phyloP scores from a whole-genome alignment of 805 yeast genomes.

The Candida rishiriensis region DNA sequence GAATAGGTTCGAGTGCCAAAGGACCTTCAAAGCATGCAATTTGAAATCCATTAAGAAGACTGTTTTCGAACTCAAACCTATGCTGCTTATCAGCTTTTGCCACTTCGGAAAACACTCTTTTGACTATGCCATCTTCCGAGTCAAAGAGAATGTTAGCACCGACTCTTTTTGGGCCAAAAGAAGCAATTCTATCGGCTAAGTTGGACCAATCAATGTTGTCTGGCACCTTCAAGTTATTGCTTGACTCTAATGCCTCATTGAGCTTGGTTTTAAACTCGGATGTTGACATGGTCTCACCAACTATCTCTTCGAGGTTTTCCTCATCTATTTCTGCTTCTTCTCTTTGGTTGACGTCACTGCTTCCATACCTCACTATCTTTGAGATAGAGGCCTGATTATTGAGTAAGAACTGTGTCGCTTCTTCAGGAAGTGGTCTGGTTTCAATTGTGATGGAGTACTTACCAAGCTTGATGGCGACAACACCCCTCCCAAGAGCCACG shows the following conservation, averaged over 20 bases:
- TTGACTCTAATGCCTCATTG: conserved; percentile 20
- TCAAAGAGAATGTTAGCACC: conserved; percentile 78
- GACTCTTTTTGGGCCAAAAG: conserved; percentile 72
- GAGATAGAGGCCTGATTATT: conserved; percentile 42
- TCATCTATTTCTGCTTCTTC: conserved; percentile 48
- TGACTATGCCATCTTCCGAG: conserved; percentile 31
- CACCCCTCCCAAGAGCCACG: conserved; percentile 45
- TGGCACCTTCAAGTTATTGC: conserved; percentile 14
- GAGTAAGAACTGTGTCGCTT: conserved; percentile 44
- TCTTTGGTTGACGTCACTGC: conserved; percentile 18
- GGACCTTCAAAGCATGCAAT: conserved; percentile 84
- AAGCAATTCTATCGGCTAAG: conserved; percentile 40
- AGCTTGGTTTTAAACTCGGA: conserved; percentile 32
- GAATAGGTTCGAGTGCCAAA: conserved; percentile 78
- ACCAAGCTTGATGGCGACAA: conserved; percentile 46
- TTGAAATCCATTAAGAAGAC: conserved; percentile 79
- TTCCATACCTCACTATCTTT: conserved; percentile 26
- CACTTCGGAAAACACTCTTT: conserved; percentile 27
- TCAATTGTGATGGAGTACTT: conserved; percentile 38
- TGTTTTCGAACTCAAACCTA: conserved; percentile 47
- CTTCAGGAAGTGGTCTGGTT: conserved; percentile 52
- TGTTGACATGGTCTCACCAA: conserved; percentile 15
- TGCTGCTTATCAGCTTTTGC: neutral
- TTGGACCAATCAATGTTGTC: conserved; percentile 28
- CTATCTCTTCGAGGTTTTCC: conserved; percentile 16